Evolutionary conservation across 1,284 basidiomycete genomes (phyloP).

Genomic region (Wallemia ichthyophaga): DNA sequence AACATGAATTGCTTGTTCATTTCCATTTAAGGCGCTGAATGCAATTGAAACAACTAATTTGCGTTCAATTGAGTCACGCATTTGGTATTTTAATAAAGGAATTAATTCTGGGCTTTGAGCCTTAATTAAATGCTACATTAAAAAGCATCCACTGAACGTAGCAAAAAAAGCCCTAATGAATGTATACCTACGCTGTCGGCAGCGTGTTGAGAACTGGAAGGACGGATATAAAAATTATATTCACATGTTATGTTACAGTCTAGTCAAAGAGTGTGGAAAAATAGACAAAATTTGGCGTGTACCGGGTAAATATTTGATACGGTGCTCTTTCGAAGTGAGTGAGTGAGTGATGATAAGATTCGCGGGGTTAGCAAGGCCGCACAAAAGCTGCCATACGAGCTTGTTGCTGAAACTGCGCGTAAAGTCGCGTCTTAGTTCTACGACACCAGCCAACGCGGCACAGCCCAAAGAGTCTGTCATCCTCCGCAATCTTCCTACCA

Average conservation of each 20-base stretch:
- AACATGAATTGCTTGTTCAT: background rate
- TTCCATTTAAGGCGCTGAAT: background rate
- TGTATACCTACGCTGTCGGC: too few species aligned
- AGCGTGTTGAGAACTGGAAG: too few species aligned
- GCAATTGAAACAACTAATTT: background rate
- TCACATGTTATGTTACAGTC: too few species aligned
- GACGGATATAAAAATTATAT: too few species aligned
- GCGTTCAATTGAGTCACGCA: too few species aligned
- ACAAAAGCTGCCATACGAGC: background rate
- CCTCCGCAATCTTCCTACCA: constrained; percentile 2
- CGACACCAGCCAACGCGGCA: background rate
- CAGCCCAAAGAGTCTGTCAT: background rate
- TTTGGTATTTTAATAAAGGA: too few species aligned
- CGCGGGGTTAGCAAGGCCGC: background rate
- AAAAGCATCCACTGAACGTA: too few species aligned
- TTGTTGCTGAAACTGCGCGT: background rate
- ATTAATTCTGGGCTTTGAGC: too few species aligned
- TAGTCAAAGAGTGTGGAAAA: too few species aligned
- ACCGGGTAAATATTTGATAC: background rate
- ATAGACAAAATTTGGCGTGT: background rate
- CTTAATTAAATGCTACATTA: too few species aligned
- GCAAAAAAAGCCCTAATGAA: too few species aligned
- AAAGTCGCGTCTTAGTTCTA: background rate
- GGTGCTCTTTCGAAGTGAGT: background rate
- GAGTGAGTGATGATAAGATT: background rate